Conservation (phyloP, 192 early-diverging fungal species). For the Backusella psychrophila region DNA sequence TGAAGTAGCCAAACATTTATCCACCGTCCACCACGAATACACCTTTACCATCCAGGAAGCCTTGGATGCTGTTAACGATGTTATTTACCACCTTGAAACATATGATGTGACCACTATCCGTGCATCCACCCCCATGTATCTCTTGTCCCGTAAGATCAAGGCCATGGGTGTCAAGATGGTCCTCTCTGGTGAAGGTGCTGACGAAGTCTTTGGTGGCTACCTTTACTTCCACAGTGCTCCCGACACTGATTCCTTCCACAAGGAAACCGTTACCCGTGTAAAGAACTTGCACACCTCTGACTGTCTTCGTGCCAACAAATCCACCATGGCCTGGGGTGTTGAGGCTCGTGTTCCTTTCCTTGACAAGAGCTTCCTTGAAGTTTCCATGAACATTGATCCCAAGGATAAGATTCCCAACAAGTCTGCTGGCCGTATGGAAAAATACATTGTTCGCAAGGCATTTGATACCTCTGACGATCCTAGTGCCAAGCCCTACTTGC, state of each 20-base stretch:
- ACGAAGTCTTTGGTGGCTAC: constrained; percentile 98
- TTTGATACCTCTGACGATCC: constrained; percentile 87
- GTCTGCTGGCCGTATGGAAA: constrained; percentile 78
- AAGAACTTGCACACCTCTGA: constrained; percentile 97
- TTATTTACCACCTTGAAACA: constrained; percentile 97
- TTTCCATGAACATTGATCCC: constrained; percentile 86
- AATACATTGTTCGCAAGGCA: constrained; percentile 91
- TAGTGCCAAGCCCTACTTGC: constrained; percentile 73
- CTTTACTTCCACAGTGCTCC: constrained; percentile 98
- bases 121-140: constrained; percentile 98
- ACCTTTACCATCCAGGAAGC: constrained; percentile 97
- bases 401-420: constrained; percentile 75
- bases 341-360: constrained; percentile 98
- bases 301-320: constrained; percentile 97
- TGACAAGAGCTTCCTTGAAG: constrained; percentile 89
- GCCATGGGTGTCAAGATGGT: constrained; percentile 99
- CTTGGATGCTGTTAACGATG: constrained; percentile 92
- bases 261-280: constrained; percentile 88
- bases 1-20: constrained; percentile 87
- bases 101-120: constrained; percentile 99
- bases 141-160: constrained; percentile 96
- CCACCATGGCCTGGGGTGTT: constrained; percentile 99
- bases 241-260: constrained; percentile 79
- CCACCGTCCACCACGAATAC: constrained; percentile 92
- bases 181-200: constrained; percentile 91